Evolutionary conservation across 352 stramenopile species (phyloP).

Genomic region (Phytopythium mirpurense): DNA sequence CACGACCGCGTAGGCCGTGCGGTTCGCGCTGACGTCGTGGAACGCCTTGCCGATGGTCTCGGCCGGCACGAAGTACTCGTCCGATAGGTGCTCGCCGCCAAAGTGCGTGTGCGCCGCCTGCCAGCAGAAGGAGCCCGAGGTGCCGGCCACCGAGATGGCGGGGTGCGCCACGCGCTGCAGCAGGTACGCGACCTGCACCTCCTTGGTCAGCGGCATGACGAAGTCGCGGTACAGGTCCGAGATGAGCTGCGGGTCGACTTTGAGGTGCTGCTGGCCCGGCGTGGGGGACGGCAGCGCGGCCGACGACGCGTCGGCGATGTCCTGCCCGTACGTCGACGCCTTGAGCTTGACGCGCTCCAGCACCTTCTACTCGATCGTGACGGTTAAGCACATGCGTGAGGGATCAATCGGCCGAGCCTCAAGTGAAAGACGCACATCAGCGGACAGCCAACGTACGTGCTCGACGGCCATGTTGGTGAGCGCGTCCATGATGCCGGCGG

Average conservation of each 20-base stretch:
- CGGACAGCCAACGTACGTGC: slow-evolving; percentile 37
- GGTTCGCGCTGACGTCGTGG: slow-evolving; percentile 69
- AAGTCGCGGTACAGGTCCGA: slow-evolving; percentile 96
- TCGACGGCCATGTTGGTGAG: slow-evolving; percentile 95
- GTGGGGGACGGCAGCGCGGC: slow-evolving; percentile 13
- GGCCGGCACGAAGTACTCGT: slow-evolving; percentile 45
- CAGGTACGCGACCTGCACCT: slow-evolving; percentile 95
- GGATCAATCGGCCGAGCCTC: neutral
- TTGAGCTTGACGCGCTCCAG: slow-evolving; percentile 94
- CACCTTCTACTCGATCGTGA: slow-evolving; percentile 48
- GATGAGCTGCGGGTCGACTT: slow-evolving; percentile 96
- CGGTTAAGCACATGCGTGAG: too few relatives aligned
- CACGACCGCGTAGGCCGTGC: slow-evolving; percentile 80
- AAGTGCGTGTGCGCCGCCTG: slow-evolving; percentile 67
- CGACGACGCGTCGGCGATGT: slow-evolving; percentile 55
- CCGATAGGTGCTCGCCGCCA: slow-evolving; percentile 31
- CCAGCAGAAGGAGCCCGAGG: slow-evolving; percentile 76
- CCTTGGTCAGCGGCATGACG: slow-evolving; percentile 98
- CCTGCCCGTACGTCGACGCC: slow-evolving; percentile 93
- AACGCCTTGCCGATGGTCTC: slow-evolving; percentile 78
- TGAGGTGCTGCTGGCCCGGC: slow-evolving; percentile 52
- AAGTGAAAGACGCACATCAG: too few relatives aligned
- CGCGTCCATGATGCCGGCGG: slow-evolving; percentile 93
- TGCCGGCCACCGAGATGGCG: slow-evolving; percentile 62
- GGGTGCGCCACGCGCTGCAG: slow-evolving; percentile 78